Evolutionary conservation across 2,329 filamentous ascomycete species (phyloP).

Genomic region (Myriosclerotinia duriaeana): DNA sequence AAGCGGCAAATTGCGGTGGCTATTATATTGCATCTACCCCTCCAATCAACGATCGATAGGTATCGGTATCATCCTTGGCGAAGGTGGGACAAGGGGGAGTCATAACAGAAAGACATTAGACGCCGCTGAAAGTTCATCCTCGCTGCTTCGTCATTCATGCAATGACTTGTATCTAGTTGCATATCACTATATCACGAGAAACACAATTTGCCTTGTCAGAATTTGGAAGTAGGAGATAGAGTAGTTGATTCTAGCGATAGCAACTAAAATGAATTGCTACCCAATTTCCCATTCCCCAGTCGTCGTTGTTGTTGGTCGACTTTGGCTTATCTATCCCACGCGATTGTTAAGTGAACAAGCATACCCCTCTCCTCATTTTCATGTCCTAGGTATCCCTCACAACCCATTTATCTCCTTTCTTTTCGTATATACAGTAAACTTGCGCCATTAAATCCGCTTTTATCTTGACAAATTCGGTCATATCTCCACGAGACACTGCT

Average conservation of each 20-base stretch:
- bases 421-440: background rate
- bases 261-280: constrained; percentile 12
- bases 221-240: background rate
- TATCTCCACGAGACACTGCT: background rate
- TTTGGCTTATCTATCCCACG: background rate
- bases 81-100: background rate
- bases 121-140: constrained; percentile 7
- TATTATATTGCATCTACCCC: constrained; percentile 2
- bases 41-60: constrained; percentile 6
- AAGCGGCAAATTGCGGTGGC: background rate
- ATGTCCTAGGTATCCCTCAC: background rate
- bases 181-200: background rate
- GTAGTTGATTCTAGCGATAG: background rate
- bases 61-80: constrained; percentile 1
- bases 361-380: background rate
- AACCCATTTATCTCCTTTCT: background rate
- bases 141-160: constrained; percentile 1
- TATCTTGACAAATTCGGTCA: background rate
- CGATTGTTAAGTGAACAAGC: too few relatives aligned
- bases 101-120: constrained; percentile 1
- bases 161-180: constrained; percentile 6
- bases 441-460: constrained; percentile 4
- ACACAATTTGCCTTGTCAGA: background rate
- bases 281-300: constrained; percentile 10
- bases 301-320: constrained; percentile 1